Base-by-base conservation (phyloP, 2,329 filamentous ascomycete species). In the Geosmithia morbida region DNA sequence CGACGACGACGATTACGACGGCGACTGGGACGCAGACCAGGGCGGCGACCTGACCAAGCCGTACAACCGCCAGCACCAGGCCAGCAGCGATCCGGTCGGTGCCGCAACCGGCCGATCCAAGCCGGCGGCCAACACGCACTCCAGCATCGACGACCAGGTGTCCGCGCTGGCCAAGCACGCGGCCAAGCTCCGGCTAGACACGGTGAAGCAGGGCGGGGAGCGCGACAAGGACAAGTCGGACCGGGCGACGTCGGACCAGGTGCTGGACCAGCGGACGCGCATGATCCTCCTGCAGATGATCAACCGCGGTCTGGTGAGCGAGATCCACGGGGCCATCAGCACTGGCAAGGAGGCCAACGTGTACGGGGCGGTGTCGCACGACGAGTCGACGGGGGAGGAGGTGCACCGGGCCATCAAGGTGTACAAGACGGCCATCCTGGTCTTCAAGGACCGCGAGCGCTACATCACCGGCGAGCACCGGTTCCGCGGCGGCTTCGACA, bases 301-400 rank as follows among this genome's bases (percentile, higher is more conserved):
- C 69, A 96, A 97, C 64, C 81, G 87, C 33, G 84, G 87, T 50
- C 73, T 90, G 52, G 81, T 98, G 45, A 86, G 83, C 49, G 89
- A 96, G 64, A 83, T 98, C 46, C 88, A 98, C 61, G 92, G 94
- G 44, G 92, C 92, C 60, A 77, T 98, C 55, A 95, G 87, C 51
- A 98, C 92, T 0, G 92, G 92, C 48, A 98, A 98, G 63, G 92
- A 98, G 65, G 92, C 92, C 50, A 98, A 98, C 62, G 92, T 98
- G 22, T 98, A 98, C 66, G 87, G 94, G 52, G 88, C 90, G 17
- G 74, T 94, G 11, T 75, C 80, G 2, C 69, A 78, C 45, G 70
- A 79, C 7, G 73, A 75, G 10, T 66, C 61, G 19, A 63, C 74
- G 7, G 70, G 70, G 40, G 66, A 72, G 18, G 67, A 77, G 1